Percentiles rank a stretch among this genome's conserved stretches.
phyloP scores from a whole-genome alignment of 371 early-diverging fungal species.

The Apophysomyces ossiformis region DNA sequence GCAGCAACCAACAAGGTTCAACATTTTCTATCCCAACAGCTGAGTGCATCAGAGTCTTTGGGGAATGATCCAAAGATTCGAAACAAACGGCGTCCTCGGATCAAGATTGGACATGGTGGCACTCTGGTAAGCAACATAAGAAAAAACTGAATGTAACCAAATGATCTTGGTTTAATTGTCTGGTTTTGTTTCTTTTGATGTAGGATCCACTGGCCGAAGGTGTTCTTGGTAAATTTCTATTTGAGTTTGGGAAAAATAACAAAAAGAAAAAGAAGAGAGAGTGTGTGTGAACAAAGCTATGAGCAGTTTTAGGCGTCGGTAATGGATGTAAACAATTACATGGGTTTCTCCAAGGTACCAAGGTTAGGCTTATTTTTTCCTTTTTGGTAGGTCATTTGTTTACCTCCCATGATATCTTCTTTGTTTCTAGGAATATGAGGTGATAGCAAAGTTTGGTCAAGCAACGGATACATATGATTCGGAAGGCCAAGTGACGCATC shows the following conservation, averaged over 20 bases:
- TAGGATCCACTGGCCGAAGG: constrained; percentile 62
- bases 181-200: neutral
- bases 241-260: neutral
- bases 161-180: neutral
- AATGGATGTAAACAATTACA: constrained; percentile 50
- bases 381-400: constrained; percentile 6
- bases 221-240: constrained; percentile 37
- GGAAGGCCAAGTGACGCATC: constrained; percentile 37
- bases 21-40: constrained; percentile 24
- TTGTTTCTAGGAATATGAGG: constrained; percentile 43
- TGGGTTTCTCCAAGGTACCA: constrained; percentile 36
- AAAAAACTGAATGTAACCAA: neutral
- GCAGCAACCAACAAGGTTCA: constrained; percentile 40
- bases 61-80: constrained; percentile 5
- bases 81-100: constrained; percentile 16
- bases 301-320: constrained; percentile 50
- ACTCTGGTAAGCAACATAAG: constrained; percentile 37
- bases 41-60: constrained; percentile 12
- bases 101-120: constrained; percentile 62
- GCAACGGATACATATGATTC: constrained; percentile 57
- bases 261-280: neutral
- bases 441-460: constrained; percentile 45
- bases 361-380: constrained; percentile 23
- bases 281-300: neutral
- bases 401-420: neutral